Evolutionary conservation across 2,329 filamentous ascomycete genomes (phyloP).

Genomic region (Ophiostoma fasciatum): DNA sequence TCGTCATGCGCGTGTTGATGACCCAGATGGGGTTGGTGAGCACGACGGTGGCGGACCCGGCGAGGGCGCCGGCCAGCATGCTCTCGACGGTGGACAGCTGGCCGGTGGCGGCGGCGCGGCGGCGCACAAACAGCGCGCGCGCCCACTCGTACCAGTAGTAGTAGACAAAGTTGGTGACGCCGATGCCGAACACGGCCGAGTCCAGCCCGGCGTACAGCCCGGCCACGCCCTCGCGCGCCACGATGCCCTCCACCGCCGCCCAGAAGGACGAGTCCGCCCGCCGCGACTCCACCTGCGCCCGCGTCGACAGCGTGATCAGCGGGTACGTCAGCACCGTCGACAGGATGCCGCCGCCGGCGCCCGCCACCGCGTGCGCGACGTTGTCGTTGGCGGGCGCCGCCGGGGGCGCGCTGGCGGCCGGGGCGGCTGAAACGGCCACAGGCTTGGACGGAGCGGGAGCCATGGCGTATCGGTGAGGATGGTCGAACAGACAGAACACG

Average conservation of each 20-base stretch:
- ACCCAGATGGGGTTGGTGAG: constrained; percentile 99
- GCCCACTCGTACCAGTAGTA: constrained; percentile 99
- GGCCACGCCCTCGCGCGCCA: constrained; percentile 76
- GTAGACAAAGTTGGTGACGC: constrained; percentile 98
- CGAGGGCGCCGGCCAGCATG: constrained; percentile 89
- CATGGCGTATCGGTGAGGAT: constrained; percentile 1
- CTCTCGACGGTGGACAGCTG: constrained; percentile 84
- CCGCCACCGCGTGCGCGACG: constrained; percentile 86
- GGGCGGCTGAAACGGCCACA: background rate
- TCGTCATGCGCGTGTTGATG: constrained; percentile 95
- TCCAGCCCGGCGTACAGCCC: constrained; percentile 90
- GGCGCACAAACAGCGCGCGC: constrained; percentile 67
- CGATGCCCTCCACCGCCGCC: constrained; percentile 69
- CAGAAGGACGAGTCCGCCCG: constrained; percentile 76
- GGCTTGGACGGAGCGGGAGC: constrained; percentile 10
- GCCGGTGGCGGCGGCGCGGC: constrained; percentile 50
- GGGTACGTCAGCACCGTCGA: constrained; percentile 98
- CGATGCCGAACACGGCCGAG: constrained; percentile 92
- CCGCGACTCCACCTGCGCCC: constrained; percentile 94
- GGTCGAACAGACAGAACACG: no score
- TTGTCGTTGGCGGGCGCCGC: constrained; percentile 88
- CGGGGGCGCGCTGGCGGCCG: constrained; percentile 38
- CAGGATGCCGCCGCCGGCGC: constrained; percentile 81
- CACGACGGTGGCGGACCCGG: constrained; percentile 85
- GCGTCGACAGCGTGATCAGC: constrained; percentile 90